Evolutionary conservation across 768 basidiomycete species (phyloP), one percentile per base, ranked within the genome.

Genomic region (Royoungia palumana): DNA sequence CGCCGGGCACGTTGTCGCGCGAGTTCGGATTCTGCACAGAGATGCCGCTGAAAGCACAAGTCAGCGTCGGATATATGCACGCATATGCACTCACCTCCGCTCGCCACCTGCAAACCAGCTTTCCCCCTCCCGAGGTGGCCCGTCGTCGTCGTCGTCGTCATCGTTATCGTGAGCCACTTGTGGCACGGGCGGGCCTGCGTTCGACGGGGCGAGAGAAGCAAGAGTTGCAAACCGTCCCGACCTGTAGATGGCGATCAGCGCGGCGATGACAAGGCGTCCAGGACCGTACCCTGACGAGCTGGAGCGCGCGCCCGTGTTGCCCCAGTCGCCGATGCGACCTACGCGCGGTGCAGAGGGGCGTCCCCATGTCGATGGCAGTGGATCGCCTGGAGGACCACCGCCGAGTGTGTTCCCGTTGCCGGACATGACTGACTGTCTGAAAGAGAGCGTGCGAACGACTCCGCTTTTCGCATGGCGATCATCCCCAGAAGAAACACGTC

Each of bases 51-150:
- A 30, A 14, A 25, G 37, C 9, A 37, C 28, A 28, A 2, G 28
- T 28, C 28, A 12, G 28, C 12, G 6, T 40, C 30, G n/a, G 7
- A 17, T 2, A 14, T 8, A 19, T n/a, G 13, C 3, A n/a, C 38
- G 17, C 21, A 4, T 42, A 17, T 34, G 17, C 21, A 43, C 64
- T 27, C 28, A 89, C 94, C 92, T 94, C 62, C 90, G 75, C 65
- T 95, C 95, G 0, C 95, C 95, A n/a, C 95, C 95, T 4, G 95
- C 86, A 67, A 91, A 98, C 78, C 85, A 89, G 56, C 76, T 84
- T 58, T 89, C 81, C 2, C 75, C 71, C 16, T 77, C 76, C 30
- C 39, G 38, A 1, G 50, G 53, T 6, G 49, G 41, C 1, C 75
- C 75, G 4, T 73, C 74, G 11, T 75, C 76, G 1, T 81, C 81